Evolutionary conservation across 306 rosid genomes (phyloP), one percentile per base, ranked within the genome.

Genomic region (Lathyrus sativus): DNA sequence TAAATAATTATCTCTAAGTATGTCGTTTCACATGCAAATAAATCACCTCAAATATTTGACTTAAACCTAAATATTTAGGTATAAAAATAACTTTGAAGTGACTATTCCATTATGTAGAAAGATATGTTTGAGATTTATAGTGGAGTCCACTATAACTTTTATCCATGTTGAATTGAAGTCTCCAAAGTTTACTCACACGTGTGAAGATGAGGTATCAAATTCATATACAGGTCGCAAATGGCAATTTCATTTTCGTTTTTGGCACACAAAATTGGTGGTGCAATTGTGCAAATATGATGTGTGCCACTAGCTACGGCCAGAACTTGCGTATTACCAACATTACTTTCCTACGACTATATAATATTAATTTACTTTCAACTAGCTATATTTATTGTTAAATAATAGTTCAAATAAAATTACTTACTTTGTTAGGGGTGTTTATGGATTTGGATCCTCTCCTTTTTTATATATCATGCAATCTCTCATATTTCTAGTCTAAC

Each of bases 271-370:
- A 71, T 11, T 15, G 39, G 9, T 58, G 55, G 83, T 85, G 90
- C 50, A 44, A 44, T 44, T 44, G 50, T 44, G 50, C 75, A 72
- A 50, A 9, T 64, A 65, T 86, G 90, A 85, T 82, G 84, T 86
- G 96, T 81, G 66, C 88, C 88, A 79, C 83, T 64, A 53, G 64
- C 88, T 86, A 78, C 84, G 53, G 50, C 69, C 11, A 15, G 28
- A 17, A 26, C 74, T 59, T 63, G 50, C 65, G 41, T 45, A 42
- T 22, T 8, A 51, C 10, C 5, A 31, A 42, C 68, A 55, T 56
- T 55, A 9, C 39, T 62, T 56, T 61, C 33, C 15, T 12, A 55
- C n/a, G n/a, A 39, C 14, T 11, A 37, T 9, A 7, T 42, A 29
- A 3, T 12, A 5, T 3, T 57, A 29, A 57, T 57, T 31, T 28